Evolutionary conservation across 2,329 filamentous ascomycete genomes (phyloP).

Genomic region (Venturiaceae sp.): DNA sequence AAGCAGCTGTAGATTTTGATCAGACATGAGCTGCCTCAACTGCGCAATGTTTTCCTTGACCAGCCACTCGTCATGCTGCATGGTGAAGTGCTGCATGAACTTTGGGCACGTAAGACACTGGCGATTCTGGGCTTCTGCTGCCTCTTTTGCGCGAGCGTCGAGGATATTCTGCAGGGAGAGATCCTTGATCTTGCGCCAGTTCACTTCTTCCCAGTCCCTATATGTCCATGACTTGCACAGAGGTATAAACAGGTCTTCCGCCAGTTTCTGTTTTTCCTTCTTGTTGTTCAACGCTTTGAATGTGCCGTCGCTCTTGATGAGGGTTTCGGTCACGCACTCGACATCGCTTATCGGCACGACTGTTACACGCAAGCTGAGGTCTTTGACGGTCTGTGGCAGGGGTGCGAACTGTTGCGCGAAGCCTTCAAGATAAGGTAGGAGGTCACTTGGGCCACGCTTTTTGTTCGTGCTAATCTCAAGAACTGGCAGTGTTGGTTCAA

Average conservation of each 20-base stretch:
- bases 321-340: constrained; percentile 71
- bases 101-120: constrained; percentile 61
- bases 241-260: constrained; percentile 58
- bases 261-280: constrained; percentile 44
- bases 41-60: constrained; percentile 89
- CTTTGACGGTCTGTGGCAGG: constrained; percentile 55
- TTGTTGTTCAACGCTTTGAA: constrained; percentile 25
- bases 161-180: constrained; percentile 72
- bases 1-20: constrained; percentile 90
- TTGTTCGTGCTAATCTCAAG: constrained; percentile 65
- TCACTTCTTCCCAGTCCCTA: constrained; percentile 72
- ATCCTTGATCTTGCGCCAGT: constrained; percentile 74
- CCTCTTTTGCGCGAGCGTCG: constrained; percentile 57
- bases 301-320: constrained; percentile 40
- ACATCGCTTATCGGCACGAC: constrained; percentile 69
- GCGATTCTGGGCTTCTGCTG: constrained; percentile 52
- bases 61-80: constrained; percentile 94
- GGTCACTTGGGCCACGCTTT: constrained; percentile 68
- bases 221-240: constrained; percentile 67
- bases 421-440: constrained; percentile 69
- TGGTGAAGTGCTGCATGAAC: constrained; percentile 90
- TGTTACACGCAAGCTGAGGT: constrained; percentile 58
- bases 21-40: constrained; percentile 80
- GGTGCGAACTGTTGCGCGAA: constrained; percentile 60
- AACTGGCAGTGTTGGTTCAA: constrained; percentile 62